Percentiles rank a stretch among this genome's conserved stretches.
These are phyloP conservation scores for Scenedesmus sp. DNA, from an alignment of 163 green algal genomes.

Conservation along the genomic window DNA sequence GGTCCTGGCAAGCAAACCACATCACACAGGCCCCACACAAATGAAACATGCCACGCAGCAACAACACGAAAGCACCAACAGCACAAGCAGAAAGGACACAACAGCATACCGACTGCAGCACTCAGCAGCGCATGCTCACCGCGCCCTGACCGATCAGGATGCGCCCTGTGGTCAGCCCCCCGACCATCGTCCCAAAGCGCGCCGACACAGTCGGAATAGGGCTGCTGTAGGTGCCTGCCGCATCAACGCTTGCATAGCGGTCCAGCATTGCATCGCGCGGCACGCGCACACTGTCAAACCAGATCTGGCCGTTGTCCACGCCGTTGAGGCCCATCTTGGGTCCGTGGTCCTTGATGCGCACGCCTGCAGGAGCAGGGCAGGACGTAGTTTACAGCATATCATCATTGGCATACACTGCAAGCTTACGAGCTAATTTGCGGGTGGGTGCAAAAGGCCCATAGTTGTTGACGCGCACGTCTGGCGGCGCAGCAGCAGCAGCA, in stretches of 20 bases:
- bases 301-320: slow-evolving; percentile 80
- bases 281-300: slow-evolving; percentile 89
- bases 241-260: slow-evolving; percentile 49
- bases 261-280: slow-evolving; percentile 87
- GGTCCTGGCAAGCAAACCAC: too few species aligned
- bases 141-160: slow-evolving; percentile 76
- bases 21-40: too few species aligned
- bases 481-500: not conserved
- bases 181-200: slow-evolving; percentile 90
- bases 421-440: too few species aligned
- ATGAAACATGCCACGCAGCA: not conserved
- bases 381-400: not conserved
- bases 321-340: slow-evolving; percentile 87
- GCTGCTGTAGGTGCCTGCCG: slow-evolving; percentile 65
- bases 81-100: not conserved
- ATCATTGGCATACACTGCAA: not conserved
- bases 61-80: too few species aligned
- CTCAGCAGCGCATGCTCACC: not conserved
- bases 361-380: slow-evolving; percentile 45
- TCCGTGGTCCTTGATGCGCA: slow-evolving; percentile 89
- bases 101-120: not conserved
- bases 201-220: slow-evolving; percentile 72
- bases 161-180: slow-evolving; percentile 84
- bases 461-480: not conserved
- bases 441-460: not conserved